Evolutionary conservation across 1,284 basidiomycete genomes (phyloP), one percentile per base, ranked within the genome.

Genomic region (Cystobasidium sp.): DNA sequence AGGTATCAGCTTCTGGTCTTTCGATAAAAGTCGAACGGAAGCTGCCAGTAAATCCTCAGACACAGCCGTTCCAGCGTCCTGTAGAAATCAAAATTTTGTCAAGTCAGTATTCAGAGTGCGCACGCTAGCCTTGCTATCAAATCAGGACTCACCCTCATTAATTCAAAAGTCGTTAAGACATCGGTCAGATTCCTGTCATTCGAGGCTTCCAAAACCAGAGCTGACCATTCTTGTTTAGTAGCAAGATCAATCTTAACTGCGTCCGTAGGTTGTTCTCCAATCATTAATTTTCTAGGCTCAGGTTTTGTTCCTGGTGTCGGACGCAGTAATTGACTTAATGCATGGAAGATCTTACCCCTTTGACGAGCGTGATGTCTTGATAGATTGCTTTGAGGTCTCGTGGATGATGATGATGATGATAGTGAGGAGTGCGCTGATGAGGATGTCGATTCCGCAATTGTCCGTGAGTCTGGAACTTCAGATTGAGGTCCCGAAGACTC

Each of bases 171-270:
- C 7, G 43, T 51, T 18, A 53, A 14, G n/a, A 64, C n/a, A 31
- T 71, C 69, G 14, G 46, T 46, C n/a, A 63, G 47, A 46, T 49
- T 71, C 41, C 47, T 56, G 58, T 71, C 69, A 46, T 47, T 39
- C 4, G 69, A 59, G 41, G 69, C 69, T 41, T 59, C 61, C 24
- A 71, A 20, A 14, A 56, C 47, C 24, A 71, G 41, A 43, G 69
- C 69, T 18, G 58, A 47, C 69, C 69, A 71, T 47, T 71, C 69
- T 39, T 71, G 69, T 22, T 46, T 43, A 14, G 59, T 63, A 43
- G 61, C 59, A 16, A 63, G 51, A 22, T 69, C 58, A 22, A 67
- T 24, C 47, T 37, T 51, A 47, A 47, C 22, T 10, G 1, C 43
- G 41, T 63, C 20, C 9, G 43, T n/a, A 43, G 43, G 44, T 49